These are phyloP conservation scores for Trichothecium roseum DNA, from an alignment of 2,329 filamentous ascomycete genomes.

Conservation along the genomic window DNA sequence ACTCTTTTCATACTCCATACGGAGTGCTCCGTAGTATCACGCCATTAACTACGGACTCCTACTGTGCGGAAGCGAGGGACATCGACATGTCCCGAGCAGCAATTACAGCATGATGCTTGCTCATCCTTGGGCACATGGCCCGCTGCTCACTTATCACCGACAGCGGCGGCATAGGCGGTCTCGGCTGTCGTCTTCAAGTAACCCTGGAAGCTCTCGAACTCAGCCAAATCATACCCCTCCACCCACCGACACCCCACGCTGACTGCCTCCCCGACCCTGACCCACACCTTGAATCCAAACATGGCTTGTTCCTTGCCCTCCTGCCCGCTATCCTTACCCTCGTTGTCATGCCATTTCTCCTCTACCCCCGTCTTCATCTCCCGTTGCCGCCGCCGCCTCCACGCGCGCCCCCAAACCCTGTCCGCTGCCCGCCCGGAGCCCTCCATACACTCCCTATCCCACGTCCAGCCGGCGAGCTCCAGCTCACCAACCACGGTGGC, in stretches of 20 bases:
- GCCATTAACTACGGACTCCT: too few species aligned
- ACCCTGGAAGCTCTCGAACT: conserved; percentile 84
- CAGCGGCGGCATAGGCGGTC: too few species aligned
- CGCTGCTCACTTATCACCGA: too few species aligned
- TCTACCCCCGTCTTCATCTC: conserved; percentile 7
- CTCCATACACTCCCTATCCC: conserved; percentile 39
- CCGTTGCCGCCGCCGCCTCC: conserved; percentile 46
- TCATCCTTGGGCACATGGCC: too few species aligned
- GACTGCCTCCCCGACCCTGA: conserved; percentile 31
- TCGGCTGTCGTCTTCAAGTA: conserved; percentile 48
- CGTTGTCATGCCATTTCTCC: conserved; percentile 11
- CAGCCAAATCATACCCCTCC: conserved; percentile 58
- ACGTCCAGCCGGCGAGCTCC: conserved; percentile 52
- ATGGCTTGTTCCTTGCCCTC: conserved; percentile 16
- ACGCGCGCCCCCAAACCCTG: conserved; percentile 72
- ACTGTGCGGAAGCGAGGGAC: too few species aligned
- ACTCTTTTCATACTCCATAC: too few species aligned
- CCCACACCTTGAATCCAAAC: conserved; percentile 49
- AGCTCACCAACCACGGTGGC: conserved; percentile 41
- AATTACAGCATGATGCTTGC: too few species aligned
- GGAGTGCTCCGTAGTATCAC: too few species aligned
- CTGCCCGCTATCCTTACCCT: conserved; percentile 22
- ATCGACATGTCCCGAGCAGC: too few species aligned
- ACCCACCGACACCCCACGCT: conserved; percentile 48
- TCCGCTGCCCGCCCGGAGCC: conserved; percentile 55